phyloP scores from a whole-genome alignment of 768 basidiomycete genomes.

The Mycena floridula region DNA sequence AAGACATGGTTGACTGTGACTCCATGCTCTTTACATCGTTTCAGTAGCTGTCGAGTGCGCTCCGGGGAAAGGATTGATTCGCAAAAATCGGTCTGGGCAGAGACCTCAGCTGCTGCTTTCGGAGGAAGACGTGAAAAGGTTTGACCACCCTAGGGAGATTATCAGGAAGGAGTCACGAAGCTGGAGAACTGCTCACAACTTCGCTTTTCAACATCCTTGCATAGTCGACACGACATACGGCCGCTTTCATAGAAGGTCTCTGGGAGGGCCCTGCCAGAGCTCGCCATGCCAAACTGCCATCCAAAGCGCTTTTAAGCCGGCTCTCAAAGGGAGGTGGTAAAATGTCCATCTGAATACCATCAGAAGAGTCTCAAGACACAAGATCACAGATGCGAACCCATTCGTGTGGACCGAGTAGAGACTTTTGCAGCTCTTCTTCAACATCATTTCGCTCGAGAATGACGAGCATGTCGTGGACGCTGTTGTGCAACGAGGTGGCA shows the following conservation, averaged over 20 bases:
- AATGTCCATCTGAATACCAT: slow-evolving; percentile 7
- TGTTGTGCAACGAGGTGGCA: slow-evolving; percentile 59
- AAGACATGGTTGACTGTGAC: slow-evolving; percentile 59
- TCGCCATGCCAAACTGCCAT: no score
- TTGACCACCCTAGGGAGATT: slow-evolving; percentile 45
- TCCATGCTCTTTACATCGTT: slow-evolving; percentile 49
- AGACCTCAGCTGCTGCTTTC: slow-evolving; percentile 28
- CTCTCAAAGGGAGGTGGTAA: slow-evolving; percentile 23
- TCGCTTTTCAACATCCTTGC: slow-evolving; percentile 35
- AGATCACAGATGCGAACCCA: slow-evolving; percentile 15
- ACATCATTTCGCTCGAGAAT: no score
- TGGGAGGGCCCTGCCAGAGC: no score
- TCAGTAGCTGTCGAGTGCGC: slow-evolving; percentile 39
- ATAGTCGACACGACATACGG: slow-evolving; percentile 45
- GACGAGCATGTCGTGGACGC: slow-evolving; percentile 57
- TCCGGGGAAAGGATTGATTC: slow-evolving; percentile 20
- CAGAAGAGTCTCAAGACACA: background rate
- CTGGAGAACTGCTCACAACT: slow-evolving; percentile 26
- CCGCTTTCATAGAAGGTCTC: no score
- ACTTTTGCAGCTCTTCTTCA: no score
- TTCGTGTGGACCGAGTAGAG: no score
- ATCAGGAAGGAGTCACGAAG: background rate
- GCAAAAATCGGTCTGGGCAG: slow-evolving; percentile 15
- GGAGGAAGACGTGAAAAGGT: slow-evolving; percentile 34
- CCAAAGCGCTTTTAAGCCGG: slow-evolving; percentile 14